Base-by-base conservation (phyloP, 2,329 filamentous ascomycete genomes). In the Claviceps capensis region DNA sequence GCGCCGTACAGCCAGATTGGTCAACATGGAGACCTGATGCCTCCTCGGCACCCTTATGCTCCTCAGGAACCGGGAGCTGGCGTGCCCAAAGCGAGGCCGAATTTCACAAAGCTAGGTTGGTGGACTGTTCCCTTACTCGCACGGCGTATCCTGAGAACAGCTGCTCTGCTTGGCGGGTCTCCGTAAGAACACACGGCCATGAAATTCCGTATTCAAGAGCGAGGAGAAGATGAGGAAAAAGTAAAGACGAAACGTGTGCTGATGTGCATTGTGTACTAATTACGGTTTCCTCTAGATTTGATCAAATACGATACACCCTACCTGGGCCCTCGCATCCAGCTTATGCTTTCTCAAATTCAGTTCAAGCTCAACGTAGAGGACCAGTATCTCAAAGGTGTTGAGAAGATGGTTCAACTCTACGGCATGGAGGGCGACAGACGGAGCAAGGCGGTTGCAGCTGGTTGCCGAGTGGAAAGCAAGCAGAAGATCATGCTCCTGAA, bases 311-410 rank as follows among this genome's bases (percentile, higher is more conserved):
- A 98, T 66, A 96, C 90, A 36, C 86, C 87, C 17, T 88, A 96
- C 67, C 83, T 98, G 56, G 93, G 93, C 37, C 91, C 93, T 55
- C 89, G 94, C 60, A 98, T 98, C 63, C 93, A 98, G 72, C 86
- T 97, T 63, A 98, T 98, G 93, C 75, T 98, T 63, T 95, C 93
- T 47, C 93, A 98, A 69, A 84, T 98, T 57, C 89, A 97, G 69
- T 98, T 98, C 75, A 98, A 98, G 73, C 79, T 98, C 55, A 95
- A 93, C 59, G 93, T 98, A 30, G 93, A 98, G 68, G 95, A 96
- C 66, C 93, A 98, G 70, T 98, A 98, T 70, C 89, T 97, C 59
- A 94, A 95, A 64, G 93, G 93, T 56, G 93, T 98, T 60, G 93
- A 98, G 70, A 98, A 98, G 74, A 97, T 98, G 93, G 88, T 96